phyloP scores from a whole-genome alignment of 1,284 basidiomycete genomes.

The Ceratobasidium sp. region DNA sequence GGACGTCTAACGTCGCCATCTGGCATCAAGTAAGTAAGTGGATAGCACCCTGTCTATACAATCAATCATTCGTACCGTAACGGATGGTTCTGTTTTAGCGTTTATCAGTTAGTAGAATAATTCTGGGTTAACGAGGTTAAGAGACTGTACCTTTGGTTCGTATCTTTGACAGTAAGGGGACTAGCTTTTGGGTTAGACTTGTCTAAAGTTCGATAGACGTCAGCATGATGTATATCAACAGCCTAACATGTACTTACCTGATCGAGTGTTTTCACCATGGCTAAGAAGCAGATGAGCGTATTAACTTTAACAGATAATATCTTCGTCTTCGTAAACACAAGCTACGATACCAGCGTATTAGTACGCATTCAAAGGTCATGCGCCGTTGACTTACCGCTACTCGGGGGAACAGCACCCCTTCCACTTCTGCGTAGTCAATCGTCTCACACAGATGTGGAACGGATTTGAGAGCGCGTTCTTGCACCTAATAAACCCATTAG shows the following conservation, averaged over 20 bases:
- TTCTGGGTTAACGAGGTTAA: background rate
- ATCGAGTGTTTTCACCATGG: conserved; percentile 95
- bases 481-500: conserved; percentile 69
- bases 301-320: conserved; percentile 90
- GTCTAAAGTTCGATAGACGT: conserved; percentile 58
- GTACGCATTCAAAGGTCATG: conserved; percentile 20
- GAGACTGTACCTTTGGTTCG: conserved; percentile 76
- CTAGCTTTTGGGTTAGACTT: conserved; percentile 94
- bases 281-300: conserved; percentile 88
- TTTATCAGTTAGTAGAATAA: background rate
- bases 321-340: conserved; percentile 91
- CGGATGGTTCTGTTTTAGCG: conserved; percentile 75
- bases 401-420: conserved; percentile 86
- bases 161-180: conserved; percentile 93
- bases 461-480: conserved; percentile 89
- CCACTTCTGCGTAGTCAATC: conserved; percentile 93
- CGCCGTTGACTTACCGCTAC: conserved; percentile 75
- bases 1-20: conserved; percentile 94
- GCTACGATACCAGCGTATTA: conserved; percentile 61
- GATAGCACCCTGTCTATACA: background rate
- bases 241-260: conserved; percentile 67
- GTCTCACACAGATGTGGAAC: conserved; percentile 93
- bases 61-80: conserved; percentile 73
- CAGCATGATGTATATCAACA: background rate
- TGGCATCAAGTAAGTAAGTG: conserved; percentile 55